Evolutionary conservation across 345 rosid species (phyloP).

Genomic region (Syzygium oleosum): DNA sequence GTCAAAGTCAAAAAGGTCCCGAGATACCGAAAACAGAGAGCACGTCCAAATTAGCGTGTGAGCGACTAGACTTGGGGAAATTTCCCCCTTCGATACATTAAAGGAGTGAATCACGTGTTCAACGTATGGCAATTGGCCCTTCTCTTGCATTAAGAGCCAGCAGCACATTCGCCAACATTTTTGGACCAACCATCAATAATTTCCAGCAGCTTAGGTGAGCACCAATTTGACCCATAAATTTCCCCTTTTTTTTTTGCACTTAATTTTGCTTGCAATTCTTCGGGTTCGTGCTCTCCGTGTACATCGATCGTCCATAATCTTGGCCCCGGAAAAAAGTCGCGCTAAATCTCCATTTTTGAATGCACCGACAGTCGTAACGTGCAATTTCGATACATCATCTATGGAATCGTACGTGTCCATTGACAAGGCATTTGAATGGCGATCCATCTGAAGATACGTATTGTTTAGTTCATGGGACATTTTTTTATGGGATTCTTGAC

Average conservation of each 20-base stretch:
- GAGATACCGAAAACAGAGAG: neutral
- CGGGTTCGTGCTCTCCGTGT: neutral
- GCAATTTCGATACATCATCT: neutral
- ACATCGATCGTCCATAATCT: neutral
- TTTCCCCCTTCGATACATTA: neutral
- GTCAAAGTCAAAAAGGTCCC: neutral
- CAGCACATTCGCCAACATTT: neutral
- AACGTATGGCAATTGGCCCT: neutral
- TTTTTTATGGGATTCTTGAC: rapidly evolving
- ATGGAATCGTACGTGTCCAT: neutral
- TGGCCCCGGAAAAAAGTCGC: rapidly evolving
- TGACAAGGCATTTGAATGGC: neutral
- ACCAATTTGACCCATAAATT: neutral
- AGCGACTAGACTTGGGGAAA: neutral
- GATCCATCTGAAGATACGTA: neutral
- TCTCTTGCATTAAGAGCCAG: neutral
- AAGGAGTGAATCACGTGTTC: neutral
- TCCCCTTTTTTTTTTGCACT: rapidly evolving
- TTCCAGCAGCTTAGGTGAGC: neutral
- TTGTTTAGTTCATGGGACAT: neutral
- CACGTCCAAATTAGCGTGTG: neutral
- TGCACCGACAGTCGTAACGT: neutral
- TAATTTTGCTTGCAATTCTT: neutral
- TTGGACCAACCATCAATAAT: neutral
- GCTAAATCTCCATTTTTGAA: neutral